Evolutionary conservation across 208 protist genomes (phyloP), one percentile per base, ranked within the genome.

Genomic region (Crithidia acanthocephali): DNA sequence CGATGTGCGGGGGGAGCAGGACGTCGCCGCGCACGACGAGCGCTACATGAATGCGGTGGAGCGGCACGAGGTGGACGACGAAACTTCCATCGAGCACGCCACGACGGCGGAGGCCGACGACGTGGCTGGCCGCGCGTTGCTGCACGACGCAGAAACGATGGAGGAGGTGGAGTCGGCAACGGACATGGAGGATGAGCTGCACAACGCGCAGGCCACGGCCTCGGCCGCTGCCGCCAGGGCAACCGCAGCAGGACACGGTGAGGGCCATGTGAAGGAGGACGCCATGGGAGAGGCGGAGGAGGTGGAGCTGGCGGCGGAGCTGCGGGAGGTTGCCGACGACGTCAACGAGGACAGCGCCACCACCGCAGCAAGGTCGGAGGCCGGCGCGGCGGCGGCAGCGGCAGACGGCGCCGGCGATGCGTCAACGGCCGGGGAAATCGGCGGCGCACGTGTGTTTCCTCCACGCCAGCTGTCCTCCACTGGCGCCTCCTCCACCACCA

Each of bases 291-390:
- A 88, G 40, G 83, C 80, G 16, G 83, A 86, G 59, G 74, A 88
- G 68, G 72, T 86, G 13, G 83, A 79, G 30, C 65, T 72, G 8
- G 79, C 81, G 0, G 81, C 74, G 18, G 77, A 91, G 80, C 68
- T 88, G 27, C 33, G 45, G 33, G 68, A 84, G 40, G 65, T 74
- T 55, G 15, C 32, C 25, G 66, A 81, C 30, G 35, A 32, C 40
- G 27, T 16, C 2, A 22, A n/a, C 18, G 60, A 65, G 18, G 35
- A 50, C 2, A 51, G 40, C 52, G 52, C 13, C 28, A 45, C 10
- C 7, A 25, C 32, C 3, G 50, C 37, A 6, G 33, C 68, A 27
- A 51, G 30, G 20, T 55, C 44, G 9, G 50, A 37, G 33, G 32
- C n/a, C 42, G 64, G 18, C n/a, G 35, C 11, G 35, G 35, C 35